Percentiles rank a stretch among this genome's conserved stretches.
Evolutionary conservation across 1,284 basidiomycete species (phyloP).

Genomic region (Ustilago xerochloae): DNA sequence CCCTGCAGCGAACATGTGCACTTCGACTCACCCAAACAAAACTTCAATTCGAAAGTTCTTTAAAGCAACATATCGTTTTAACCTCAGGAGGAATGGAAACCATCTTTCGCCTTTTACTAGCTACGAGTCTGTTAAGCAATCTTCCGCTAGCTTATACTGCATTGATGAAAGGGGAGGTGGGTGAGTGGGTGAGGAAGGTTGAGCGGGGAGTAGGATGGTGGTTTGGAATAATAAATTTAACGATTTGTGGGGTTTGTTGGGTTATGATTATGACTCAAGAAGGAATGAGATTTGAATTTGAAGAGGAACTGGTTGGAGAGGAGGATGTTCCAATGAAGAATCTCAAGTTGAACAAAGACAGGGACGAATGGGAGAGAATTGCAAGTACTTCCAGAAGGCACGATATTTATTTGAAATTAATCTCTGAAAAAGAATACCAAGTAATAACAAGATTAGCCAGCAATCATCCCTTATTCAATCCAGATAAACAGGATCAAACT

Average conservation of each 20-base stretch:
- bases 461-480: not conserved
- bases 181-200: not conserved
- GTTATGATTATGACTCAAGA: constrained; percentile 26
- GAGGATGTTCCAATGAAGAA: constrained; percentile 3
- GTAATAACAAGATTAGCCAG: not conserved
- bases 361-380: constrained; percentile 3
- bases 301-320: not conserved
- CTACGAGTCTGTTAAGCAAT: constrained; percentile 6
- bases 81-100: constrained; percentile 9
- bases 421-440: not conserved
- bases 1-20: constrained; percentile 8
- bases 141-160: constrained; percentile 4
- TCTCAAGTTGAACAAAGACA: not conserved
- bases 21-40: not conserved
- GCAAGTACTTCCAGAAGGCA: constrained; percentile 20
- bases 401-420: constrained; percentile 18
- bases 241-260: constrained; percentile 11
- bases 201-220: constrained; percentile 6
- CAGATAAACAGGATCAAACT: not conserved
- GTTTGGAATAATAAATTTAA: constrained; percentile 15
- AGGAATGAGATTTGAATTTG: constrained; percentile 11
- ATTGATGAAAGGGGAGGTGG: not conserved
- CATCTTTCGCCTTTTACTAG: constrained; percentile 8
- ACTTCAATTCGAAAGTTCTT: not conserved
- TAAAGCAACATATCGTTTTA: constrained; percentile 4